Evolutionary conservation across 495 filamentous ascomycete species (phyloP), one percentile per base, ranked within the genome.

Genomic region (Cryomyces antarcticus): DNA sequence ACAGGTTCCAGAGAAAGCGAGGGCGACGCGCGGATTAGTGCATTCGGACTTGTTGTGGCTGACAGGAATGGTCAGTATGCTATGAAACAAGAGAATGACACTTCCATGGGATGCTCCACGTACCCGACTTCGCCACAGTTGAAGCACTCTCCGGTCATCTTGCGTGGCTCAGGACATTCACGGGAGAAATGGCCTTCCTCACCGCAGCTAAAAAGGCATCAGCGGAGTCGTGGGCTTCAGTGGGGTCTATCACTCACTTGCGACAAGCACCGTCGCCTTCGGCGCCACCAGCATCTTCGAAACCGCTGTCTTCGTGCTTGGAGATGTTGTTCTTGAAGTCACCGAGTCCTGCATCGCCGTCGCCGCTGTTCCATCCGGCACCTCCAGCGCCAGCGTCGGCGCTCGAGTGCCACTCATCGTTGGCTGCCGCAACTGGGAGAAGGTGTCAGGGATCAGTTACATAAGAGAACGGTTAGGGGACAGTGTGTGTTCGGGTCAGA

Each of bases 41-140:
- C 81, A 87, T 1, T 82, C 73, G 3, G 65, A 60, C 60, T 82
- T 78, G 48, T 58, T 60, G 51, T 88, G 80, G 3, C 70, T 73
- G 42, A 7, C 9, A 36, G 12, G 9, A 13, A 13, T 38, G 7
- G 4, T 35, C 49, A 41, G 27, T 27, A 24, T 17, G 2, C 38
- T 12, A 28, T 28, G n/a, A 34, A 11, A 2, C 0, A n/a, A 38
- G 29, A 10, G 17, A 37, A 5, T 4, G 17, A n/a, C n/a, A 31
- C 12, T 30, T 11, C 10, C 28, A 33, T 44, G 9, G 33, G 3
- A 36, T 13, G 12, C 9, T 9, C 24, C 0, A 28, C 38, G 2
- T 17, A 79, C 78, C 80, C 81, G 45, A 66, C 58, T 52, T 84
- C 59, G 31, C 78, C 80, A 48, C 84, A 93, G 54, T 84, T 86